Base-by-base conservation (phyloP, 345 rosid species). In the Syzygium grande region DNA sequence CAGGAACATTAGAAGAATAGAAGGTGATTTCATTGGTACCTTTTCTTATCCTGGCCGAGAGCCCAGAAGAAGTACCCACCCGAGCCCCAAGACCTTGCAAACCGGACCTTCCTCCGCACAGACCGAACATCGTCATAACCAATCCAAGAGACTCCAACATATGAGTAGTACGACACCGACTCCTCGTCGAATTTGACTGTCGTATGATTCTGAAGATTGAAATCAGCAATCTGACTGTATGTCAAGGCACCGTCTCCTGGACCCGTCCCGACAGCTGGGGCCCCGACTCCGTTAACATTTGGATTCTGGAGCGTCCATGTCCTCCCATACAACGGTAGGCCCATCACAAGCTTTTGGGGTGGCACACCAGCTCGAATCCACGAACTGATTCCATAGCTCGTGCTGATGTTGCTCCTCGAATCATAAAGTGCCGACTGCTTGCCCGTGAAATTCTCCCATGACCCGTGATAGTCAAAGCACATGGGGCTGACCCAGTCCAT, bases 61-160 rank as follows among this genome's bases (percentile, higher is more conserved):
- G 93, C 94, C 94, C 95, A 92, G 58, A 92, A 92, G 89, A 92
- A 92, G 61, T 89, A 93, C 13, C 96, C 95, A 5, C 46, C 90
- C 88, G 78, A 93, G 84, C 86, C 92, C 93, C 73, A 27, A 79
- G 2, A 58, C 86, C 51, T 1, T 34, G 93, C 92, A 85, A 86
- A 93, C 14, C 7, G 78, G 63, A 92, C 88, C 90, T 92, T 93
- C 83, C 34, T 17, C 83, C 68, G 83, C 22, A 86, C 58, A 29
- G 93, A 92, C 84, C 22, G 1, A 16, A 41, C 43, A 46, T 91
- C 96, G 43, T 93, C 95, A 84, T 93, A 91, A 87, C 94, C 94
- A 23, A 90, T 83, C 95, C 94, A 91, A 22, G 63, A n/a, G 11
- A 86, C 88, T 11, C 88, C 91, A 0, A 58, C 59, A 52, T 89